Evolutionary conservation across 169 alveolate genomes (phyloP).

Genomic region (Eimeria zaria): DNA sequence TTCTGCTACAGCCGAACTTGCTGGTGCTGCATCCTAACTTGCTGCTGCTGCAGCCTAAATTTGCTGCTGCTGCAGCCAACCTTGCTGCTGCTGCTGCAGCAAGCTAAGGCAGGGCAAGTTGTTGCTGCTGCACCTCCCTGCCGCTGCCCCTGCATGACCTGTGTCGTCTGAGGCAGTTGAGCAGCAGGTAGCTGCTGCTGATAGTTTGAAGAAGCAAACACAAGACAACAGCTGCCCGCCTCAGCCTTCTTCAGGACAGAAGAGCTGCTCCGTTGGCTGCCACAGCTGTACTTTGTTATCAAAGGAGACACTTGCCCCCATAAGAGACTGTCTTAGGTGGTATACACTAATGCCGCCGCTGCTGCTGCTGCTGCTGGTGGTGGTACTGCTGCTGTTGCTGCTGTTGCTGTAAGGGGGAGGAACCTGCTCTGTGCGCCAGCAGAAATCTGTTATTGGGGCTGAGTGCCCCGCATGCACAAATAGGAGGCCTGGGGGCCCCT

Average conservation of each 20-base stretch:
- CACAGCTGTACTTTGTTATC: conserved; percentile 81
- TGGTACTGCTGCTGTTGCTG: conserved; percentile 45
- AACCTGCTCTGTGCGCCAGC: conserved; percentile 74
- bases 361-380: conserved; percentile 27
- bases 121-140: background rate
- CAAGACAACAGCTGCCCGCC: background rate
- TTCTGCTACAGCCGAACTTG: background rate
- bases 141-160: background rate
- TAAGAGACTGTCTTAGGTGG: conserved; percentile 7
- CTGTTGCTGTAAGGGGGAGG: conserved; percentile 41
- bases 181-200: too few relatives aligned
- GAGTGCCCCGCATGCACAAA: conserved; percentile 85
- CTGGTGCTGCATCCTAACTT: background rate
- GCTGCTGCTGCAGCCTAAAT: background rate
- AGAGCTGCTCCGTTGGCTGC: conserved; percentile 75
- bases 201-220: background rate
- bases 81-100: background rate
- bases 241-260: background rate
- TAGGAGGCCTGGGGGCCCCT: conserved; percentile 35
- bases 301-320: conserved; percentile 81
- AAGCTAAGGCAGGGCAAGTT: background rate
- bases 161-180: background rate
- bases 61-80: background rate
- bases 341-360: conserved; percentile 1
- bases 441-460: conserved; percentile 75